These are phyloP conservation scores for Pichia sporocuriosa DNA, from an alignment of 805 yeast species.

Conservation along the genomic window DNA sequence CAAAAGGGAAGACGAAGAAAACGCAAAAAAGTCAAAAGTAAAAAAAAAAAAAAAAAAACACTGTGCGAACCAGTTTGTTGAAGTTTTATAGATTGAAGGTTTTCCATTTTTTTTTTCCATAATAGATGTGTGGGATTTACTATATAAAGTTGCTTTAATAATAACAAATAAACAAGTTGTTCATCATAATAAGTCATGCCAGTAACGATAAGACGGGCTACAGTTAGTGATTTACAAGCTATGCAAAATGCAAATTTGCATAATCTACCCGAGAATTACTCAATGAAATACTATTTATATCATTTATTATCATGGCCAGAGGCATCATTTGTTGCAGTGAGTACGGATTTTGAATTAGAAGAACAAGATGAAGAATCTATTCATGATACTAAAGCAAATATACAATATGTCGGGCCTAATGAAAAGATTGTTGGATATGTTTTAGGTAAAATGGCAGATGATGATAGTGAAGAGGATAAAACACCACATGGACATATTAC, in stretches of 20 bases:
- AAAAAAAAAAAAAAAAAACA: background rate
- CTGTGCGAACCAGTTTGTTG: no score
- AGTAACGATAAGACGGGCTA: conserved; percentile 83
- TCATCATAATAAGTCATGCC: conserved; percentile 66
- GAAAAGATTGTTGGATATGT: conserved; percentile 95
- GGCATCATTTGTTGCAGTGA: conserved; percentile 91
- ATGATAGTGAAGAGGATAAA: conserved; percentile 51
- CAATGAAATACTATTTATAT: conserved; percentile 86
- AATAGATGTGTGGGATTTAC: background rate
- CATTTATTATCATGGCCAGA: conserved; percentile 97
- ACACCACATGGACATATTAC: conserved; percentile 91
- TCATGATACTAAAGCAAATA: conserved; percentile 20
- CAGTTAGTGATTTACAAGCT: conserved; percentile 78
- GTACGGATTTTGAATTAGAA: conserved; percentile 45
- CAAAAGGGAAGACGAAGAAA: background rate
- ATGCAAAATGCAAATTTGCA: conserved; percentile 93
- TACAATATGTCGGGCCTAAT: conserved; percentile 53
- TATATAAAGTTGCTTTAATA: background rate
- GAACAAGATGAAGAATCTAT: conserved; percentile 19
- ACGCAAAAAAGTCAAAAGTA: background rate
- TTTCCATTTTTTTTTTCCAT: conserved; percentile 6
- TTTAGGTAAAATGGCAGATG: conserved; percentile 93
- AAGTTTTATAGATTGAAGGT: no score
- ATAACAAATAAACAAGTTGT: background rate
- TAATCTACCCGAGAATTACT: conserved; percentile 92